Conservation (phyloP, 352 stramenopile species). For the Pythium dissotocum region DNA sequence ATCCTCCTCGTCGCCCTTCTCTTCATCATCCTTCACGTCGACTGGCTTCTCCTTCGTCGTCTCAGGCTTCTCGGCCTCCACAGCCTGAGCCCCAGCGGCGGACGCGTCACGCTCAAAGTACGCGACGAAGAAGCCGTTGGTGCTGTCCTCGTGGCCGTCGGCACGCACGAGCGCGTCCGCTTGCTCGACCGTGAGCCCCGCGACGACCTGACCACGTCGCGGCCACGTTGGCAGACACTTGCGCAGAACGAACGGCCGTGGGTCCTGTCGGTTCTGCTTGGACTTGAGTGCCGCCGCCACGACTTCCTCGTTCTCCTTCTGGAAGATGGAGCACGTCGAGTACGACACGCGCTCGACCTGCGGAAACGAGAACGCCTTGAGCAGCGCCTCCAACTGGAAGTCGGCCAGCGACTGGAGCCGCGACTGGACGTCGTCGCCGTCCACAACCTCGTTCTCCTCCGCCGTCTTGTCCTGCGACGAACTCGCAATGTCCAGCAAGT, state of each 20-base stretch:
- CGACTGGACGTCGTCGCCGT: slow-evolving; percentile 54
- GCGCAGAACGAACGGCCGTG: slow-evolving; percentile 66
- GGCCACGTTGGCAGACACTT: slow-evolving; percentile 72
- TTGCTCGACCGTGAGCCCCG: slow-evolving; percentile 62
- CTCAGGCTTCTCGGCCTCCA: neutral
- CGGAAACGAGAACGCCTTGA: slow-evolving; percentile 95
- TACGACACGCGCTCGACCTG: slow-evolving; percentile 94
- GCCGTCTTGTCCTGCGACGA: slow-evolving; percentile 42
- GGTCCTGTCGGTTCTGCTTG: slow-evolving; percentile 41
- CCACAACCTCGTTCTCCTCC: slow-evolving; percentile 34
- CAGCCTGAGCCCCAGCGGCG: slow-evolving; percentile 10
- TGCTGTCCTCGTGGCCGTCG: slow-evolving; percentile 91
- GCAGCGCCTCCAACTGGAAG: slow-evolving; percentile 94
- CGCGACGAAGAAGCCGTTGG: slow-evolving; percentile 97
- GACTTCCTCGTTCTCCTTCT: slow-evolving; percentile 96
- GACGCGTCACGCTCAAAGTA: slow-evolving; percentile 87
- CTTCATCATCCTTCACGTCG: slow-evolving; percentile 1
- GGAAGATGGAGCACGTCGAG: slow-evolving; percentile 96
- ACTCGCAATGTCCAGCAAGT: slow-evolving; percentile 88
- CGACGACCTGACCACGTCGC: slow-evolving; percentile 60
- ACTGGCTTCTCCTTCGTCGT: neutral
- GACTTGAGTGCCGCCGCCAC: slow-evolving; percentile 86
- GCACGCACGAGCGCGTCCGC: slow-evolving; percentile 88
- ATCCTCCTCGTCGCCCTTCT: slow-evolving; percentile 1
- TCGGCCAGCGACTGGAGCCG: slow-evolving; percentile 91